These are phyloP conservation scores for Beauveria asiatica DNA, from an alignment of 2,329 filamentous ascomycete species.

Conservation along the genomic window DNA sequence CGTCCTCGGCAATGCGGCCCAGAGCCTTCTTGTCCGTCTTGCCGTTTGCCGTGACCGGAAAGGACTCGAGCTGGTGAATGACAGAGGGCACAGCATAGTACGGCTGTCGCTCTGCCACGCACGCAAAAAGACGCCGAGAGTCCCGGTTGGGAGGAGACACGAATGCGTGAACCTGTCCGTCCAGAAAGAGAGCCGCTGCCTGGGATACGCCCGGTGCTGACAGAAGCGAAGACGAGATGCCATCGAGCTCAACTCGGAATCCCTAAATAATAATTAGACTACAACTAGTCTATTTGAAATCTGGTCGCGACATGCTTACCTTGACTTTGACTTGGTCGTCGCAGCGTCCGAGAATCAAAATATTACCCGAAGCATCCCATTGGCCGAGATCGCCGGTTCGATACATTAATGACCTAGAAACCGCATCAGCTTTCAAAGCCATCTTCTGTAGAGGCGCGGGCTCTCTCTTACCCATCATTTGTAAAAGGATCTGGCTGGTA, in stretches of 20 bases:
- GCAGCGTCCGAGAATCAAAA: slow-evolving; percentile 47
- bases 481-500: slow-evolving; percentile 44
- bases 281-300: too few relatives aligned
- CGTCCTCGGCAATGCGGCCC: slow-evolving; percentile 17
- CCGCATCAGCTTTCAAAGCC: background rate
- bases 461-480: slow-evolving; percentile 34
- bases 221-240: slow-evolving; percentile 42
- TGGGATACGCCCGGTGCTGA: slow-evolving; percentile 36
- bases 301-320: slow-evolving; percentile 19
- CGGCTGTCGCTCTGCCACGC: slow-evolving; percentile 36
- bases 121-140: slow-evolving; percentile 28
- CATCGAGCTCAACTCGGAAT: slow-evolving; percentile 53
- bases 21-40: slow-evolving; percentile 47
- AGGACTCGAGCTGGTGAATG: slow-evolving; percentile 32
- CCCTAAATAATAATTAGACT: slow-evolving; percentile 25
- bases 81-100: slow-evolving; percentile 46
- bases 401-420: slow-evolving; percentile 41
- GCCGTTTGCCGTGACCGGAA: slow-evolving; percentile 46
- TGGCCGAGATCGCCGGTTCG: slow-evolving; percentile 51
- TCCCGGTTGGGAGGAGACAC: slow-evolving; percentile 30
- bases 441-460: background rate
- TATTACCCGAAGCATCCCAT: slow-evolving; percentile 43
- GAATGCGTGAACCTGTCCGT: slow-evolving; percentile 42
- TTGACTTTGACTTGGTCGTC: slow-evolving; percentile 57
- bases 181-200: slow-evolving; percentile 39